Conservation (phyloP, 2,329 filamentous ascomycete species). For the Aphanocladium album region DNA sequence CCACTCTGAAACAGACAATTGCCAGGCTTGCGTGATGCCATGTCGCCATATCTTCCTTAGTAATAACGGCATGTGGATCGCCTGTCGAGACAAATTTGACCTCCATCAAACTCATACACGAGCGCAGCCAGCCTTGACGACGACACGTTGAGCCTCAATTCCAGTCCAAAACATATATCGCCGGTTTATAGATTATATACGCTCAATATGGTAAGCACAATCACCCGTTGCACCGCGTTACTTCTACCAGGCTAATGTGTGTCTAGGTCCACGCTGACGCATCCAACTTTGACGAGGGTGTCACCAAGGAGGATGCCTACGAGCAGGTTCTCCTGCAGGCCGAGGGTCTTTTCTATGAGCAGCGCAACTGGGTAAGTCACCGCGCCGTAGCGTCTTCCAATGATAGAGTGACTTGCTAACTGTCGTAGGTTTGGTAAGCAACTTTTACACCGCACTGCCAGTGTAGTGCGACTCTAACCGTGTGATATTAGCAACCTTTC, state of each 20-base stretch:
- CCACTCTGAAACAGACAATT: background rate
- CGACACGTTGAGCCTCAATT: background rate
- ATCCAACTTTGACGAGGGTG: conserved; percentile 62
- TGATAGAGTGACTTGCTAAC: background rate
- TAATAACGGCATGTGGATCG: conserved; percentile 12
- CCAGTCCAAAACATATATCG: background rate
- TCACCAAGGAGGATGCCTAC: conserved; percentile 69
- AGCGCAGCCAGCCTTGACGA: background rate
- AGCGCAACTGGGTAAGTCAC: conserved; percentile 69
- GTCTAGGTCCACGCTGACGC: conserved; percentile 70
- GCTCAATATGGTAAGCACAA: conserved; percentile 8
- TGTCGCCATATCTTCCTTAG: conserved; percentile 11
- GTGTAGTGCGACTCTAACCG: background rate
- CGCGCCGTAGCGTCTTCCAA: too few relatives aligned
- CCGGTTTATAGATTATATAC: background rate
- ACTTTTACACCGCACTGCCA: background rate
- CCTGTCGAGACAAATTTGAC: conserved; percentile 2
- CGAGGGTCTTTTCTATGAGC: conserved; percentile 62
- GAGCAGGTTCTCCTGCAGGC: conserved; percentile 68
- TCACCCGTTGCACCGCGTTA: too few relatives aligned
- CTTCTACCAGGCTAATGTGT: background rate
- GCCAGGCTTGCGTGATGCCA: background rate
- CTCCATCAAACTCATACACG: background rate
- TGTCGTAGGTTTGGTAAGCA: conserved; percentile 20
- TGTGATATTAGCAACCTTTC: conserved; percentile 60